phyloP scores from a whole-genome alignment of 2,329 filamentous ascomycete species.

The Aureobasidium melanogenum region DNA sequence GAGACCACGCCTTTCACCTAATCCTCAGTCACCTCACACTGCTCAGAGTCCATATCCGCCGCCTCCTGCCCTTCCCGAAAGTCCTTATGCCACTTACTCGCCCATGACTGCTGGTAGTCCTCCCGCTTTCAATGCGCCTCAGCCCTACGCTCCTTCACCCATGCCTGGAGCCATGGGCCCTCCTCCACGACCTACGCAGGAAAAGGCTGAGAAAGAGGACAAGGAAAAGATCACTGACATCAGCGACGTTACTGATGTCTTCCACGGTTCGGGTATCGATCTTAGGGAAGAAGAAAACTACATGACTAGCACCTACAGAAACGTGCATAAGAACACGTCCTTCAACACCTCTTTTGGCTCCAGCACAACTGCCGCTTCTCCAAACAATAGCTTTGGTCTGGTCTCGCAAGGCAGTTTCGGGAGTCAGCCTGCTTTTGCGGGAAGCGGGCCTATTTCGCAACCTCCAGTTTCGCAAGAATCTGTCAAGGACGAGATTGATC shows the following conservation, averaged over 20 bases:
- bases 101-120: conserved; percentile 13
- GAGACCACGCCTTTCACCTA: conserved; percentile 61
- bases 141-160: conserved; percentile 25
- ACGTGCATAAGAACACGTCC: conserved; percentile 14
- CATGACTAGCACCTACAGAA: conserved; percentile 55
- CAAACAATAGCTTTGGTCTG: conserved; percentile 39
- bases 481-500: conserved; percentile 57
- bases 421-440: conserved; percentile 30
- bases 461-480: conserved; percentile 53
- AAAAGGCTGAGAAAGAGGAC: conserved; percentile 44
- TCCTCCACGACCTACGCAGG: conserved; percentile 46
- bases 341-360: conserved; percentile 25
- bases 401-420: conserved; percentile 32
- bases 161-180: conserved; percentile 49
- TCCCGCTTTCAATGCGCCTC: conserved; percentile 48
- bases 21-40: conserved; percentile 46
- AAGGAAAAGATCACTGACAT: conserved; percentile 50
- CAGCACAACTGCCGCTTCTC: conserved; percentile 23
- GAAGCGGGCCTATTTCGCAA: conserved; percentile 38
- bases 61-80: conserved; percentile 10
- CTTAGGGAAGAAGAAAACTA: conserved; percentile 78
- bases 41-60: conserved; percentile 15
- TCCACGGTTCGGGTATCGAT: conserved; percentile 80
- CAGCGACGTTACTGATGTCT: conserved; percentile 74
- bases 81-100: conserved; percentile 13